These are phyloP conservation scores for Schwanniomyces vanrijiae DNA, from an alignment of 805 yeast species.

Conservation along the genomic window DNA sequence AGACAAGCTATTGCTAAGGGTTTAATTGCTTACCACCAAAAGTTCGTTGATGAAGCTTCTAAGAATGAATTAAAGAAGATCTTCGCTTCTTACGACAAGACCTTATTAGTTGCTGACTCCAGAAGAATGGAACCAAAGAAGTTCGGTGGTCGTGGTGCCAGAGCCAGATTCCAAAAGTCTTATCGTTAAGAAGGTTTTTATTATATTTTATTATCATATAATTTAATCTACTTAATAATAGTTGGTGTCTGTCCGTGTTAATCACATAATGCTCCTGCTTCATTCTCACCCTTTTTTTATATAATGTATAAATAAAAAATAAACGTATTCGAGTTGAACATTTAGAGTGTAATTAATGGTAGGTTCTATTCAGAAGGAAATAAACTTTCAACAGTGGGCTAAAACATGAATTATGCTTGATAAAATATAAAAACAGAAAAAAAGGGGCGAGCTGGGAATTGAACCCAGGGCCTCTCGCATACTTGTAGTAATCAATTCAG, in stretches of 20 bases:
- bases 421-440: constrained; percentile 5
- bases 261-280: constrained; percentile 1
- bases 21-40: constrained; percentile 98
- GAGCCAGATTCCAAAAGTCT: constrained; percentile 99
- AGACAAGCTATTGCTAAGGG: constrained; percentile 99
- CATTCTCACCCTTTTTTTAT: constrained; percentile 4
- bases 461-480: constrained; percentile 66
- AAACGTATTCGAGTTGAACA: constrained; percentile 2
- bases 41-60: constrained; percentile 98
- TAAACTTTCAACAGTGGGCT: background rate
- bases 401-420: background rate
- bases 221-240: background rate
- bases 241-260: constrained; percentile 1
- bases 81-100: constrained; percentile 97
- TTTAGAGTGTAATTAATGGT: background rate
- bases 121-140: constrained; percentile 99
- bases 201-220: constrained; percentile 5
- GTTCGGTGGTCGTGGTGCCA: constrained; percentile 99
- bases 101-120: constrained; percentile 98
- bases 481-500: constrained; percentile 14
- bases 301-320: constrained; percentile 5
- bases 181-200: constrained; percentile 75
- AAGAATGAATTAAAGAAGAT: constrained; percentile 99
- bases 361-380: background rate
- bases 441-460: constrained; percentile 52